Evolutionary conservation across 805 yeast genomes (phyloP), one percentile per base, ranked within the genome.

Genomic region (Spathaspora gorwiae): DNA sequence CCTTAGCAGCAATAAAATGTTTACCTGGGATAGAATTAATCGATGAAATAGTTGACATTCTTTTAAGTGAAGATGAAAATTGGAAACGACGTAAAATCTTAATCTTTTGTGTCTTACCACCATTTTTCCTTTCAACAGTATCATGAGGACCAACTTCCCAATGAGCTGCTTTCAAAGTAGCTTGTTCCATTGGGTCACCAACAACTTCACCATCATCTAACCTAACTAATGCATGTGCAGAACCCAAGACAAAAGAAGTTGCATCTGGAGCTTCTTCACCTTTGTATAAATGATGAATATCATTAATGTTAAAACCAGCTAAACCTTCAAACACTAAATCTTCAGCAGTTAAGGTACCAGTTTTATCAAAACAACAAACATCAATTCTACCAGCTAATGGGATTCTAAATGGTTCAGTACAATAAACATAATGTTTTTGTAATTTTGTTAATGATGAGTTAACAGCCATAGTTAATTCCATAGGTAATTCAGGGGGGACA

Each of bases 101-200:
- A 45, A 90, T 73, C 56, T 80, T 81, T 50, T 75, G 74, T 32
- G 57, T 43, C 49, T 68, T 67, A 8, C 59, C 61, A 12, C 35
- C 35, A 14, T 48, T 47, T 35, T 52, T 54, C 62, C 81, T 78
- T 49, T 75, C 77, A 38, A 86, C 85, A 42, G 76, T 65, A 60
- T 90, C 96, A 53, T 89, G 87, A 45, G 75, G 77, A 44, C 85
- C 87, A 51, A 94, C 84, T 35, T 72, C 74, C 97, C 97, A 94
- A 29, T 82, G 81, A 47, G 94, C 79, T 36, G 95, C 92, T 54
- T 82, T 83, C 55, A 94, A 73, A 43, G 99, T 94, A 26, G 95
- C 97, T 68, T 90, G 89, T 70, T 94, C 99, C 98, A 94, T 92
- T 51, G 99, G 97, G 61, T 94, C 99, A 68, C 99, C 99, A 49